Evolutionary conservation across 2,329 filamentous ascomycete species (phyloP).

Genomic region (Fusarium sp.): DNA sequence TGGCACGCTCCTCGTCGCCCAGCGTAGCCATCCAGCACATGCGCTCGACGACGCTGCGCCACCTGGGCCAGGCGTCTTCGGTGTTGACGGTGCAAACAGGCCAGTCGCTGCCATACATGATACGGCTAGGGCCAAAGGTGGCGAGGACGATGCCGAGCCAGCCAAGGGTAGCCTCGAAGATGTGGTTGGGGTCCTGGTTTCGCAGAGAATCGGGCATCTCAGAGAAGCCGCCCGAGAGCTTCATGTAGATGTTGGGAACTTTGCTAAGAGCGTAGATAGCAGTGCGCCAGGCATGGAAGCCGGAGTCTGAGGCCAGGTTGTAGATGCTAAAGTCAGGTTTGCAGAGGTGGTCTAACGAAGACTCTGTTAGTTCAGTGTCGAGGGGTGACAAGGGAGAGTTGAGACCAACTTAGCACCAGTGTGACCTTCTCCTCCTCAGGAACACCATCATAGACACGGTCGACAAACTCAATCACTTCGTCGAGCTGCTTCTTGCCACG

Average conservation of each 20-base stretch:
- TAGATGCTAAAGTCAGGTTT: slow-evolving; percentile 83
- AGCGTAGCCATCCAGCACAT: slow-evolving; percentile 76
- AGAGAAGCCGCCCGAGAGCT: slow-evolving; percentile 88
- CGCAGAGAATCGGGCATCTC: slow-evolving; percentile 77
- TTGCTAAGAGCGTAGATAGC: slow-evolving; percentile 77
- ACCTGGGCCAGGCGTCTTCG: slow-evolving; percentile 79
- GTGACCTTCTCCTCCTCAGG: slow-evolving; percentile 71
- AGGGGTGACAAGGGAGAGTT: background rate
- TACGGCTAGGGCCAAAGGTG: slow-evolving; percentile 77
- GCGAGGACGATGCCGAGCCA: slow-evolving; percentile 82
- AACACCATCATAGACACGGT: slow-evolving; percentile 74
- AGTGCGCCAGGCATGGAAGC: slow-evolving; percentile 78
- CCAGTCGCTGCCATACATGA: slow-evolving; percentile 97
- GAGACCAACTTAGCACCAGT: slow-evolving; percentile 78
- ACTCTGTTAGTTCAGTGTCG: slow-evolving; percentile 20
- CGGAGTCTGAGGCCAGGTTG: slow-evolving; percentile 68
- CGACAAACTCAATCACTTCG: slow-evolving; percentile 79
- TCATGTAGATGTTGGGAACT: slow-evolving; percentile 82
- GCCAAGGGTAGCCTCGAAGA: slow-evolving; percentile 75
- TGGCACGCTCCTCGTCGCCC: slow-evolving; percentile 71
- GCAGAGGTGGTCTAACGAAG: slow-evolving; percentile 82
- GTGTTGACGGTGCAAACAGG: slow-evolving; percentile 83
- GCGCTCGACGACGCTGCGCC: slow-evolving; percentile 78
- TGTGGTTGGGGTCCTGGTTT: slow-evolving; percentile 64
- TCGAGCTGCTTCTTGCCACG: slow-evolving; percentile 81